Evolutionary conservation across 805 yeast genomes (phyloP), one percentile per base, ranked within the genome.

Genomic region (Lipomyces chichibuensis): DNA sequence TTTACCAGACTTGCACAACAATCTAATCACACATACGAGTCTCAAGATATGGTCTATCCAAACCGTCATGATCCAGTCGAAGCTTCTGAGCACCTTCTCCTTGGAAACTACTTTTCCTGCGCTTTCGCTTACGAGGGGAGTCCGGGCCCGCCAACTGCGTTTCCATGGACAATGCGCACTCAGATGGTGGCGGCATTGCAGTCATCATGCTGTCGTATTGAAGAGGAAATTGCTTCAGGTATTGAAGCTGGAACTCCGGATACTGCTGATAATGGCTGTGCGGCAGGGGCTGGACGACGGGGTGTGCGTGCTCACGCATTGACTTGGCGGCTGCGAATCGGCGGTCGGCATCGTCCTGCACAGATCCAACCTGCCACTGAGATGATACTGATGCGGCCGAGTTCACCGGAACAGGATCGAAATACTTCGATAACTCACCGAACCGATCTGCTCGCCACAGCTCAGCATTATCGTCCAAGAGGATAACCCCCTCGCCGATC

Each of bases 391-490:
- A 17, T 13, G 11, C 39, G 14, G 14, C 2, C 14, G 39, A 35
- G 39, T 35, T 35, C 39, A 35, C 39, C 14, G 49, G 23, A n/a
- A 23, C 23, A 11, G 49, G 49, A 43, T 2, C 49, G 25, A 17
- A 9, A 8, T n/a, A 11, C 23, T n/a, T n/a, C 13, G 49, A 17
- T 11, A 17, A 6, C 11, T 43, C 49, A n/a, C 8, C 20, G 9
- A 43, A 17, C 49, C 49, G 55, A 11, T 52, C 55, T 13, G 55
- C 55, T 17, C 63, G 57, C 59, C 57, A 51, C 5, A 60, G 13
- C n/a, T 33, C 57, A 27, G 64, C 64, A 32, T 63, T 65, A n/a
- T 65, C 67, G 39, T 65, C 67, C 32, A 65, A 59, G 27, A 65
- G 37, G 32, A 23, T 20, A 35, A 27, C 39, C 20, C 58, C 43